A percentile compares a stretch with the other conserved stretches of the same genome.
Conservation (phyloP, 179 eudicot species). For the Drosera spatulata region DNA sequence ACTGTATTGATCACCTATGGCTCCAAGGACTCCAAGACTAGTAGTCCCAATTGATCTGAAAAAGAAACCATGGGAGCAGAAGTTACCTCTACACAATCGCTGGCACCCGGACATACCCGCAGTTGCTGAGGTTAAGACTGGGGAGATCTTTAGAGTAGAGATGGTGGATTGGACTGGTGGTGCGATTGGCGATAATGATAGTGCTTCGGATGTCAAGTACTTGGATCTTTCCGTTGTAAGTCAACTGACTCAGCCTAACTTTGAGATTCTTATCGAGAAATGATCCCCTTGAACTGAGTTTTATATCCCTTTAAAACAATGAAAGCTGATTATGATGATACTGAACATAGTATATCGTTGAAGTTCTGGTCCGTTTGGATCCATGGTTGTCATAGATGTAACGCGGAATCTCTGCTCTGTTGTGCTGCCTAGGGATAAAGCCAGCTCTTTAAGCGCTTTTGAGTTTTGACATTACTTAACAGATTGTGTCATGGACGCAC, state of each 20-base stretch:
- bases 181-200: slow-evolving; percentile 45
- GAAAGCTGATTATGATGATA: too few species aligned
- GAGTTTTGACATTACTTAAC: too few species aligned
- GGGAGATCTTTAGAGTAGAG: slow-evolving; percentile 63
- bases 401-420: too few species aligned
- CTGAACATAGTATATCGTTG: too few species aligned
- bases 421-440: too few species aligned
- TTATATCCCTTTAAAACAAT: too few species aligned
- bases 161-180: slow-evolving; percentile 92
- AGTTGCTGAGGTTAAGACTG: slow-evolving; percentile 58
- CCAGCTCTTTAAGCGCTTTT: too few species aligned
- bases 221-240: slow-evolving; percentile 76
- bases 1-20: background rate
- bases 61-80: slow-evolving; percentile 68
- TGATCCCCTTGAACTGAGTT: too few species aligned
- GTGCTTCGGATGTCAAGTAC: slow-evolving; percentile 64
- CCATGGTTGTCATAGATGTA: too few species aligned
- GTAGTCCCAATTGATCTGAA: slow-evolving; percentile 15
- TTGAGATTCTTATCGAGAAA: too few species aligned
- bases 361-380: too few species aligned
- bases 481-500: too few species aligned
- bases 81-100: slow-evolving; percentile 72
- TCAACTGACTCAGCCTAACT: background rate
- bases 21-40: slow-evolving; percentile 3
- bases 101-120: slow-evolving; percentile 87